These are phyloP conservation scores for Pleurozium schreberi DNA, from an alignment of 225 moss, liverwort and hornwort species.

Conservation along the genomic window DNA sequence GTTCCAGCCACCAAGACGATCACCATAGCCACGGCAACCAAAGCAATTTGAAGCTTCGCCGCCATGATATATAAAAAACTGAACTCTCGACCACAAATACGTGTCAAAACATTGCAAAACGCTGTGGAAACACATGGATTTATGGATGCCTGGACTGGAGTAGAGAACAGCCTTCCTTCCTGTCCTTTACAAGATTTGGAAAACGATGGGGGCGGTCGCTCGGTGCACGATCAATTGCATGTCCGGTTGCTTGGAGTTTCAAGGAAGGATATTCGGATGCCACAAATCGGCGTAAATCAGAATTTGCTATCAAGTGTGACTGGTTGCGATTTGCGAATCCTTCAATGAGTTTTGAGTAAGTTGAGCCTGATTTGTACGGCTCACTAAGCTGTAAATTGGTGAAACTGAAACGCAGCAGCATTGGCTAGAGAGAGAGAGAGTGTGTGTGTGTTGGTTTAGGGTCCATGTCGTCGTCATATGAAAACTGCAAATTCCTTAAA, in stretches of 20 bases:
- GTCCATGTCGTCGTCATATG: background rate
- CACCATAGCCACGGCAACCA: background rate
- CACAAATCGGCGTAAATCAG: background rate
- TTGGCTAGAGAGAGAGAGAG: background rate
- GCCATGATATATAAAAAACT: background rate
- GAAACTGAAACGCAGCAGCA: background rate
- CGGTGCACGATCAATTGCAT: background rate
- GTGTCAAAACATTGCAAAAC: background rate
- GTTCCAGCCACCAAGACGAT: fast-evolving
- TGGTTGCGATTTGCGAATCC: background rate
- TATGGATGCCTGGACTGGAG: too few species aligned
- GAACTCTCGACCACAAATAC: background rate
- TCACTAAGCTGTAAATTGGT: background rate
- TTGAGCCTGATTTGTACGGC: background rate
- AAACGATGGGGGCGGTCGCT: background rate
- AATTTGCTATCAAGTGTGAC: background rate
- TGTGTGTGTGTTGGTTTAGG: too few species aligned
- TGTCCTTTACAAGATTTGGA: too few species aligned
- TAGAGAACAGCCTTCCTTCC: background rate
- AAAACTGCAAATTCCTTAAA: background rate
- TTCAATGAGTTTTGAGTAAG: background rate
- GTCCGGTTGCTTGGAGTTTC: background rate
- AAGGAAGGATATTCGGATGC: background rate
- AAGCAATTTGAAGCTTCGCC: fast-evolving
- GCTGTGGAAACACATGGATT: background rate